phyloP scores from a whole-genome alignment of 352 stramenopile species.

The Peronospora belbahrii region DNA sequence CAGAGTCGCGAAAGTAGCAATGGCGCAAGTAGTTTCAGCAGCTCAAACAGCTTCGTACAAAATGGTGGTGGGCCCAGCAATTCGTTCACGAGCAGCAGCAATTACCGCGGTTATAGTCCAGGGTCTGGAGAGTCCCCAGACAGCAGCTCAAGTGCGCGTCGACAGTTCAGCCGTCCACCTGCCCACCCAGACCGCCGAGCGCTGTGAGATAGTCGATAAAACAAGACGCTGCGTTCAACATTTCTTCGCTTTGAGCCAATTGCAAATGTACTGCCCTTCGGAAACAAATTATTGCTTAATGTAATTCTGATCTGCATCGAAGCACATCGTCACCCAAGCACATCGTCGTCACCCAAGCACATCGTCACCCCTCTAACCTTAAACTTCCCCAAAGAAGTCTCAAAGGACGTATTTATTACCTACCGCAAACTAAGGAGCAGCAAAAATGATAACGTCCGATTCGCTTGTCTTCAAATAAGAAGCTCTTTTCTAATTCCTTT shows the following conservation, averaged over 20 bases:
- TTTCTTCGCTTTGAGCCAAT: neutral
- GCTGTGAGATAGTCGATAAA: no score
- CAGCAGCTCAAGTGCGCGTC: conserved; percentile 11
- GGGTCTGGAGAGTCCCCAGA: conserved; percentile 11
- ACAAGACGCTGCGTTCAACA: no score
- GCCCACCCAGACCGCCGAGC: conserved; percentile 61
- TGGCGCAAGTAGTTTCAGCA: conserved; percentile 31
- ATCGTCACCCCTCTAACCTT: no score
- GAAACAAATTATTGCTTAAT: conserved; percentile 27
- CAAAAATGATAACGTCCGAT: conserved; percentile 42
- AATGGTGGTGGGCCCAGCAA: conserved; percentile 28
- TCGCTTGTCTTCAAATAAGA: conserved; percentile 31
- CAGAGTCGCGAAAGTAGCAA: conserved; percentile 32
- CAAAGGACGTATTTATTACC: conserved; percentile 17
- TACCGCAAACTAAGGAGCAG: conserved; percentile 74
- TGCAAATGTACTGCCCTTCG: conserved; percentile 5
- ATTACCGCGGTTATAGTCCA: conserved; percentile 37
- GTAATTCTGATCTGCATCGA: conserved; percentile 22
- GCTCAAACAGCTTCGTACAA: conserved; percentile 27
- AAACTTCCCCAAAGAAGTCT: no score
- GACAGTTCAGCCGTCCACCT: conserved; percentile 34
- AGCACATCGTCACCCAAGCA: conserved; percentile 8
- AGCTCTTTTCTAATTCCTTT: conserved; percentile 59
- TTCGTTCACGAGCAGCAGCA: conserved; percentile 62
- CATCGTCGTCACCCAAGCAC: no score